These are phyloP conservation scores for Neurospora sp. DNA, from an alignment of 495 filamentous ascomycete species.

Conservation along the genomic window DNA sequence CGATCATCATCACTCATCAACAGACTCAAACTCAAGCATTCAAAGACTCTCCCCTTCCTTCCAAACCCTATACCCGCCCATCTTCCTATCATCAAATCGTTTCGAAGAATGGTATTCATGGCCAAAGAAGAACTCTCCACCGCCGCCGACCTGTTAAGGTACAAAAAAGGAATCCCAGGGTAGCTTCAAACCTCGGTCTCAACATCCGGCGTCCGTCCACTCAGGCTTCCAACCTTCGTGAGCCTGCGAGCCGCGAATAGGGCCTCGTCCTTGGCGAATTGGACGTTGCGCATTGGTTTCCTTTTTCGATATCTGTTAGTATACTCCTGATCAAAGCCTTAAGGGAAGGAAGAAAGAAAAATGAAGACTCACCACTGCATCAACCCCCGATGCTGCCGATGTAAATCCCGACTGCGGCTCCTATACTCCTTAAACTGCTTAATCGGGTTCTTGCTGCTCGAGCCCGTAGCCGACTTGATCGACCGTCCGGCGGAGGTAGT, in stretches of 20 bases:
- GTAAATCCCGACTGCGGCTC: slow-evolving; percentile 42
- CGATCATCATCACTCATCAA: neutral
- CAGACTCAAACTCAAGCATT: neutral
- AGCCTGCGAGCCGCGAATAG: slow-evolving; percentile 50
- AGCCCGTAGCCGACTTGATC: slow-evolving; percentile 3
- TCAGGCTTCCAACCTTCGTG: slow-evolving; percentile 44
- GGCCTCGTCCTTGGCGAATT: slow-evolving; percentile 63
- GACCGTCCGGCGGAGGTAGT: slow-evolving; percentile 4
- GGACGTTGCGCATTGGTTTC: slow-evolving; percentile 54
- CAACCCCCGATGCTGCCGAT: slow-evolving; percentile 58
- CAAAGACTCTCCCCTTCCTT: neutral
- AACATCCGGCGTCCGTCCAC: slow-evolving; percentile 57
- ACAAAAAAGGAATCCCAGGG: neutral
- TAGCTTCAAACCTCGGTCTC: slow-evolving; percentile 48
- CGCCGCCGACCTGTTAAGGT: neutral
- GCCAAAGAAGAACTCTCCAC: neutral
- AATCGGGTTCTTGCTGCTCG: slow-evolving; percentile 33
- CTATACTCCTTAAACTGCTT: slow-evolving; percentile 44
- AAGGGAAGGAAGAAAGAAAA: neutral
- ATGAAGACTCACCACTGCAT: slow-evolving; percentile 56
- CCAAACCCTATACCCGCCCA: neutral
- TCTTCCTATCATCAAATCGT: neutral
- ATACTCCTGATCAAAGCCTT: too few species aligned
- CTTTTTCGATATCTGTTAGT: slow-evolving; percentile 1
- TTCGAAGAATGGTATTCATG: neutral